Conservation (phyloP, 1,284 basidiomycete genomes). For the Baeospora myosura region DNA sequence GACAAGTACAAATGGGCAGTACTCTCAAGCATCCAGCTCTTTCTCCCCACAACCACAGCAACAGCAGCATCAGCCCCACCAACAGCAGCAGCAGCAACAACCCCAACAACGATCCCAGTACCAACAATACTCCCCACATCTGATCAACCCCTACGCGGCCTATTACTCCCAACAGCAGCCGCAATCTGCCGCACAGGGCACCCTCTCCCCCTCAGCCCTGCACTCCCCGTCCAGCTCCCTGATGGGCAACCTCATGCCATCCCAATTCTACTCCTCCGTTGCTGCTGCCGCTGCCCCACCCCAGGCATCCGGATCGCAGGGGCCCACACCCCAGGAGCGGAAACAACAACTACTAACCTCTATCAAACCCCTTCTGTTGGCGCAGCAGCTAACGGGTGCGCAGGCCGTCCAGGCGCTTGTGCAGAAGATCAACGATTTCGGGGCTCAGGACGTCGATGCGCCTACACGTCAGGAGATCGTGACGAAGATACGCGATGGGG, state of each 20-base stretch:
- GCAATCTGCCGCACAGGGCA: conserved; percentile 34
- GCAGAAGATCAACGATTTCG: conserved; percentile 48
- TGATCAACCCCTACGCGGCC: not conserved
- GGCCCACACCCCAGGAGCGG: conserved; percentile 28
- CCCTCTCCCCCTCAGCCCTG: conserved; percentile 59
- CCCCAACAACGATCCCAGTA: not conserved
- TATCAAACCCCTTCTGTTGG: conserved; percentile 45
- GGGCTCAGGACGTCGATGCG: conserved; percentile 54
- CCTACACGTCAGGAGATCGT: conserved; percentile 58
- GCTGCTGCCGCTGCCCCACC: conserved; percentile 1
- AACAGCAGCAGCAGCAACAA: conserved; percentile 6
- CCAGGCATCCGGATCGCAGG: conserved; percentile 10
- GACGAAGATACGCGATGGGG: conserved; percentile 71
- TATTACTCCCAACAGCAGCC: conserved; percentile 7
- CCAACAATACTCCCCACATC: not conserved
- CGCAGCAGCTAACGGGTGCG: conserved; percentile 59
- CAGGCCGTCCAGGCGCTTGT: conserved; percentile 55
- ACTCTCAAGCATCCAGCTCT: conserved; percentile 29
- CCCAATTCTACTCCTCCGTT: conserved; percentile 28
- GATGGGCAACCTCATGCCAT: conserved; percentile 30
- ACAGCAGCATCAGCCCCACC: conserved; percentile 27
- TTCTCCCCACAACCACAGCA: conserved; percentile 20
- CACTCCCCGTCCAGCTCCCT: conserved; percentile 42
- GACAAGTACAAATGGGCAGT: conserved; percentile 26
- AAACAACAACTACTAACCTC: conserved; percentile 43